Evolutionary conservation across 257 asterid genomes (phyloP).

Genomic region (Gynochthodes officinalis): DNA sequence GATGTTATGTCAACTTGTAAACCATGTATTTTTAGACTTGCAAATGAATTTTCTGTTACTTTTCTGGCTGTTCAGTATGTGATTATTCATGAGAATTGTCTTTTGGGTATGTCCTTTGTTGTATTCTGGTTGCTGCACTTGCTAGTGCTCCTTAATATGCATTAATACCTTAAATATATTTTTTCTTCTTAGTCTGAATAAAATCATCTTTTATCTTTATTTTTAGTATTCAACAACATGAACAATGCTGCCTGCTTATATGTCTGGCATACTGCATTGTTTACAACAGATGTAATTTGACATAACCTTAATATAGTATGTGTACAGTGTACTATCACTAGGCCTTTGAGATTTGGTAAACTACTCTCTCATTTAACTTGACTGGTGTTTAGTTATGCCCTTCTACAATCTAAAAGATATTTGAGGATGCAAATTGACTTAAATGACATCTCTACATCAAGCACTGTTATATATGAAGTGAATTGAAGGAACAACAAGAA

Average conservation of each 20-base stretch:
- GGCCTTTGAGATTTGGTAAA: not conserved
- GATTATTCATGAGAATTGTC: not conserved
- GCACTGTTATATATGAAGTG: not conserved
- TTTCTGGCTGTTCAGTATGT: not conserved
- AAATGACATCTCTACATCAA: not conserved
- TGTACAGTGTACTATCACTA: not conserved
- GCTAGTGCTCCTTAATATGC: not conserved
- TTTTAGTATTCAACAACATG: not conserved
- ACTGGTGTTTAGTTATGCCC: not conserved
- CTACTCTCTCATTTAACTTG: not conserved
- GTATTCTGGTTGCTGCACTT: not conserved
- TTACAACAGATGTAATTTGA: not conserved
- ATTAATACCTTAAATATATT: not conserved
- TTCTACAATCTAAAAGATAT: not conserved
- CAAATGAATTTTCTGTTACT: not conserved
- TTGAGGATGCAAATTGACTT: not conserved
- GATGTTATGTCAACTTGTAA: not conserved
- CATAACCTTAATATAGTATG: not conserved
- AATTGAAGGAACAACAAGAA: not conserved
- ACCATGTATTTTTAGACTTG: not conserved
- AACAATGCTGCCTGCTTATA: not conserved
- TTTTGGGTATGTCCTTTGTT: not conserved
- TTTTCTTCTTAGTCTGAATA: not conserved
- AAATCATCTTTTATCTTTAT: not conserved
- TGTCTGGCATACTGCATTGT: not conserved